Evolutionary conservation across 2,329 filamentous ascomycete genomes (phyloP), one percentile per base, ranked within the genome.

Genomic region (Pezicula carpinea): DNA sequence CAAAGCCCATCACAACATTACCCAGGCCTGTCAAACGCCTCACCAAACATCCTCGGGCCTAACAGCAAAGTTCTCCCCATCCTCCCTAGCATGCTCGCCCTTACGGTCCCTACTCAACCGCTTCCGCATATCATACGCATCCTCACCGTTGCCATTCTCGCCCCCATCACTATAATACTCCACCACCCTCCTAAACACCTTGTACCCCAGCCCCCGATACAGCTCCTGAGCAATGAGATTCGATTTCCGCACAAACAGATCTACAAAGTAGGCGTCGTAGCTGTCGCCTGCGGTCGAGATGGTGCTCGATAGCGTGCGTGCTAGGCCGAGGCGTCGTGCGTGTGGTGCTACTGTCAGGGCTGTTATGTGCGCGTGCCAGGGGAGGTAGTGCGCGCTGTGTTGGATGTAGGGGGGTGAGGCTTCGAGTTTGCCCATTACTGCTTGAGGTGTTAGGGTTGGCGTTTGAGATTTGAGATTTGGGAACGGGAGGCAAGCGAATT

Each of bases 281-380:
- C 82, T 83, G 58, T 96, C 87, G 34, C 88, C 89, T 2, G 82
- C 84, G n/a, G 76, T 75, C 67, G 96, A 92, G 23, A 99, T 76
- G 47, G 88, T 83, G 60, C 87, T 79, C 0, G 87, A 90, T 32
- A 99, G 76, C 39, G 86, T 84, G 50, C 86, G 89, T 43, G 92
- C 93, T 59, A 96, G 87, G 14, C 93, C 92, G 14, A 93, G 77
- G 36, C 93, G 81, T 22, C 93, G 84, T 42, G 89, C 89, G 47
- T 85, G 82, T 0, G 93, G 93, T 0, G 92, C 85, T 17, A 99
- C 89, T 0, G 93, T 97, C 43, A 99, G 76, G 31, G 92, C 93
- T 4, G 93, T 99, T 64, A 99, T 95, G 69, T 99, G 93, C 17
- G 90, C 92, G 71, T 99, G 93, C 89, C 90, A 97, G n/a, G 92